A percentile compares a stretch with the other conserved stretches of the same genome.
Conservation (phyloP, 1,139 yeast species). For the Candida anutae region DNA sequence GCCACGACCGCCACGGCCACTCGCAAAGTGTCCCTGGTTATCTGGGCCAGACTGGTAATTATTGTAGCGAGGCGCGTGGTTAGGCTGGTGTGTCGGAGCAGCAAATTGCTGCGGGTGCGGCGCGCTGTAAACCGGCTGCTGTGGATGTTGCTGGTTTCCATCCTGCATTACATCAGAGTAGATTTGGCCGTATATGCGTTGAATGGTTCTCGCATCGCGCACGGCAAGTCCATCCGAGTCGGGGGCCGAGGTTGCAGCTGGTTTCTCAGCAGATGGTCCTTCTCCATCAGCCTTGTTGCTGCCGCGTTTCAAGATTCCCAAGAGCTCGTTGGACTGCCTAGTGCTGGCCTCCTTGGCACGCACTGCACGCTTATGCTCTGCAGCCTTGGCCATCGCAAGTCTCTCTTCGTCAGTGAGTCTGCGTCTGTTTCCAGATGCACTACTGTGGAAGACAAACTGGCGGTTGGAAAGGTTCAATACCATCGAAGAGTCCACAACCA, state of each 20-base stretch:
- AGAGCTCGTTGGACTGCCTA: slow-evolving; percentile 16
- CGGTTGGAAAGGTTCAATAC: slow-evolving; percentile 68
- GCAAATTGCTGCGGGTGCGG: background rate
- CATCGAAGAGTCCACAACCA: slow-evolving; percentile 73
- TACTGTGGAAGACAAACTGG: slow-evolving; percentile 71
- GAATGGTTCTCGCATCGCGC: slow-evolving; percentile 32
- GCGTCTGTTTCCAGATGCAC: slow-evolving; percentile 48
- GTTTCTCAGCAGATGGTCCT: slow-evolving; percentile 6
- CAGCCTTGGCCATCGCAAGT: slow-evolving; percentile 12
- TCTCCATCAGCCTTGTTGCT: slow-evolving; percentile 5
- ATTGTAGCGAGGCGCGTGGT: slow-evolving; percentile 2
- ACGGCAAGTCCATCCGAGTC: slow-evolving; percentile 15
- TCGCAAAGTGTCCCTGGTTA: slow-evolving; percentile 11
- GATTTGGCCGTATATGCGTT: slow-evolving; percentile 43
- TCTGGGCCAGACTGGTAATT: slow-evolving; percentile 1
- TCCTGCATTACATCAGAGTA: slow-evolving; percentile 37
- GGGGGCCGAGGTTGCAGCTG: slow-evolving; percentile 7
- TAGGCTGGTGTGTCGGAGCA: slow-evolving; percentile 17
- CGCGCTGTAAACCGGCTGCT: slow-evolving; percentile 1
- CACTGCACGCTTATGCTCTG: slow-evolving; percentile 12
- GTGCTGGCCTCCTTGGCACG: slow-evolving; percentile 5
- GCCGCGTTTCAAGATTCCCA: slow-evolving; percentile 19
- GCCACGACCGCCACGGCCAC: slow-evolving; percentile 23
- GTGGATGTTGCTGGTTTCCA: slow-evolving; percentile 14
- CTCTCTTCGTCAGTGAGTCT: slow-evolving; percentile 19